A percentile compares a stretch with the other conserved stretches of the same genome.
These are phyloP conservation scores for Eucalyptus rudis DNA, from an alignment of 345 rosid genomes.

Conservation along the genomic window DNA sequence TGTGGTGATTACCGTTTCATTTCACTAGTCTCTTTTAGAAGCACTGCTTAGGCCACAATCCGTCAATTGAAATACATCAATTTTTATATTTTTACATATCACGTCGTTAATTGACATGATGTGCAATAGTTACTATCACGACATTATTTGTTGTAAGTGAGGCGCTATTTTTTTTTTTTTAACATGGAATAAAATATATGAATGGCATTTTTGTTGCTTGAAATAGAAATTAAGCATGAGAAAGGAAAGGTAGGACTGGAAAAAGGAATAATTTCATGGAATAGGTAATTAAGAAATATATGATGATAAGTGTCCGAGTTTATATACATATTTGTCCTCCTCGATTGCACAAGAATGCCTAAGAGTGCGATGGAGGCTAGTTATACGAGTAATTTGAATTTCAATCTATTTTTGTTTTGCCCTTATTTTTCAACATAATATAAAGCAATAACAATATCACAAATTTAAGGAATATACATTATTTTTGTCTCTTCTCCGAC, in stretches of 20 bases:
- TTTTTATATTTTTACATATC: neutral
- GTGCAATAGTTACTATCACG: neutral
- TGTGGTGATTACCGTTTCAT: neutral
- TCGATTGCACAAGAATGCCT: neutral
- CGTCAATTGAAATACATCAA: neutral
- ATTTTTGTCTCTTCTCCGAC: neutral
- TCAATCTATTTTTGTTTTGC: neutral
- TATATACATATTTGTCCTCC: neutral
- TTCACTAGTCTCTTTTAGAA: neutral
- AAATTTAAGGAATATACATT: too few species aligned
- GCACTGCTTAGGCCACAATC: neutral
- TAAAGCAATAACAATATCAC: neutral
- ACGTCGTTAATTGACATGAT: neutral
- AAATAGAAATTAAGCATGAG: neutral
- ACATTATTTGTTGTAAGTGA: neutral
- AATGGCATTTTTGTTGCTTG: neutral
- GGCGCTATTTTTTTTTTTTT: neutral
- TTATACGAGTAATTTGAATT: neutral
- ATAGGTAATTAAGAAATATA: neutral
- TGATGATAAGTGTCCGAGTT: neutral
- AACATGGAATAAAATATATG: rapidly evolving
- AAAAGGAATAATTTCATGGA: neutral
- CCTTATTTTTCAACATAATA: neutral
- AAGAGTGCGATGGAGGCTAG: neutral
- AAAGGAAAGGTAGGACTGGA: neutral